Evolutionary conservation across 2,329 filamentous ascomycete species (phyloP).

Genomic region (Epichloe glyceriae): DNA sequence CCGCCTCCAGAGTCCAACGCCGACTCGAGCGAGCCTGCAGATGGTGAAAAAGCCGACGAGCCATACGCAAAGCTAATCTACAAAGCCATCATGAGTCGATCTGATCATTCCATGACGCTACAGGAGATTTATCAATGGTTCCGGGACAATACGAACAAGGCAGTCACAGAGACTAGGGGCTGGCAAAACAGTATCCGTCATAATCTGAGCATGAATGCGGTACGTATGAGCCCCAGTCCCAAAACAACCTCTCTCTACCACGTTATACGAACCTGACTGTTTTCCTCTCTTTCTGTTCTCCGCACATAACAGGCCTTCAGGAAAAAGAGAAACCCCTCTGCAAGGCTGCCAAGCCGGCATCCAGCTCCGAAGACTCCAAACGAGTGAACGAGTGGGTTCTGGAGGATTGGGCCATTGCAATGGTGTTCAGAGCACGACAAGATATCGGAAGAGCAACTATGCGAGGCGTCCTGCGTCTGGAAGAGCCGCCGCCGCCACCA

Average conservation of each 20-base stretch:
- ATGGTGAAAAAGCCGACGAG: conserved; percentile 28
- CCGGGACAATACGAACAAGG: conserved; percentile 64
- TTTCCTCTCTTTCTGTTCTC: not conserved
- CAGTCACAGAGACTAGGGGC: conserved; percentile 60
- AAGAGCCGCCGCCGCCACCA: conserved; percentile 4
- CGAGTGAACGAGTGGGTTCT: conserved; percentile 70
- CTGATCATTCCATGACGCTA: conserved; percentile 58
- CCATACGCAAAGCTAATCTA: conserved; percentile 79
- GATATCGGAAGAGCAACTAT: conserved; percentile 47
- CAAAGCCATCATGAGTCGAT: conserved; percentile 55
- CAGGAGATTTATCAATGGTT: conserved; percentile 92
- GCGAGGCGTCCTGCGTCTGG: conserved; percentile 11
- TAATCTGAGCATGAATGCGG: conserved; percentile 90
- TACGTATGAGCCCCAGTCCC: conserved; percentile 30
- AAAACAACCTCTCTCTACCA: not conserved
- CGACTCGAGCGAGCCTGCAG: conserved; percentile 11
- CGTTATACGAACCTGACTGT: conserved; percentile 1
- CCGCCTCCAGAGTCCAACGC: conserved; percentile 14
- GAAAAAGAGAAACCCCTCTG: conserved; percentile 22
- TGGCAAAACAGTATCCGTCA: conserved; percentile 97
- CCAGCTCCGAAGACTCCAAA: conserved; percentile 29
- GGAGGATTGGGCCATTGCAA: conserved; percentile 53
- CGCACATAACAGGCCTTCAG: conserved; percentile 23
- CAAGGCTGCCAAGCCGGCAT: conserved; percentile 13
- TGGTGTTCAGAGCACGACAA: conserved; percentile 76